Evolutionary conservation across 1,139 yeast species (phyloP).

Genomic region (Pichia sp.): DNA sequence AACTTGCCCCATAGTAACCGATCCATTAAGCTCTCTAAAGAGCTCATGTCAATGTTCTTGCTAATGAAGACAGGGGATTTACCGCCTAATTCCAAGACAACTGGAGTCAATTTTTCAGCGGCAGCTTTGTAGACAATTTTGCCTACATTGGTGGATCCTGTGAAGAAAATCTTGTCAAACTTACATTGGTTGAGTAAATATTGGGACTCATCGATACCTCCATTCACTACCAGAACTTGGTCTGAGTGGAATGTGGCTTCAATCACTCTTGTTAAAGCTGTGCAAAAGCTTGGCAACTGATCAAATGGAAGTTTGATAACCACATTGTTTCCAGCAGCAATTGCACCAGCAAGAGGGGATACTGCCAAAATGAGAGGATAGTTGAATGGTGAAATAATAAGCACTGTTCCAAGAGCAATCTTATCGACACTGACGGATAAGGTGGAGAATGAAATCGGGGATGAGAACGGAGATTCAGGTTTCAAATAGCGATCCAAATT

Average conservation of each 20-base stretch:
- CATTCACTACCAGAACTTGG: slow-evolving; percentile 58
- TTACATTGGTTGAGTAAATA: slow-evolving; percentile 50
- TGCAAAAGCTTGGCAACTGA: slow-evolving; percentile 56
- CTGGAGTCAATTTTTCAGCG: slow-evolving; percentile 78
- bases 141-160: slow-evolving; percentile 78
- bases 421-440: slow-evolving; percentile 49
- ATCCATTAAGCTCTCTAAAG: slow-evolving; percentile 47
- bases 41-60: slow-evolving; percentile 32
- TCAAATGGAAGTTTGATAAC: slow-evolving; percentile 73
- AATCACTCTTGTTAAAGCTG: slow-evolving; percentile 49
- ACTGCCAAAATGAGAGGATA: slow-evolving; percentile 67
- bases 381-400: slow-evolving; percentile 80
- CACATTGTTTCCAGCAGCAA: slow-evolving; percentile 84
- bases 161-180: slow-evolving; percentile 79
- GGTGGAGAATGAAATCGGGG: slow-evolving; percentile 41
- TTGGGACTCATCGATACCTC: slow-evolving; percentile 66
- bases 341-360: slow-evolving; percentile 68
- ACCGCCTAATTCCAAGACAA: slow-evolving; percentile 84
- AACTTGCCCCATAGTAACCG: slow-evolving; percentile 76
- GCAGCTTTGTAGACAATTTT: slow-evolving; percentile 73
- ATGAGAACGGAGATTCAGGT: slow-evolving; percentile 40
- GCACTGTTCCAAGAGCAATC: slow-evolving; percentile 70
- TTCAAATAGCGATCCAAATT: slow-evolving; percentile 56
- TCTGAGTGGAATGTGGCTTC: slow-evolving; percentile 44
- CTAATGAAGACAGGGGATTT: slow-evolving; percentile 78